Conservation (phyloP, 2,329 filamentous ascomycete species). For the Arthrinium puccinioides region DNA sequence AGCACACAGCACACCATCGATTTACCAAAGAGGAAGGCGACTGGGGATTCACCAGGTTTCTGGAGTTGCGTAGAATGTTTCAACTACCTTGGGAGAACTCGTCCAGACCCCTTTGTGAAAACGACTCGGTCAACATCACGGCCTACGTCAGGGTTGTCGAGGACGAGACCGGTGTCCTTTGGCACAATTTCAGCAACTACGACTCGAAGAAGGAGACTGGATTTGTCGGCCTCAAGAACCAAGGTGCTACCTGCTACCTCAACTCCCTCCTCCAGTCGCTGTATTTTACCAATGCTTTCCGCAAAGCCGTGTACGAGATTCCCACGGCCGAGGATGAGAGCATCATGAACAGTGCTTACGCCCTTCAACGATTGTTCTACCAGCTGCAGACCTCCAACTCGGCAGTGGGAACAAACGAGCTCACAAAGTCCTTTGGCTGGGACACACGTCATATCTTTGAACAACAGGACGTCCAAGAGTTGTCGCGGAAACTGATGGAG, state of each 20-base stretch:
- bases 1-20: slow-evolving; percentile 84
- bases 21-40: slow-evolving; percentile 96
- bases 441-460: slow-evolving; percentile 97
- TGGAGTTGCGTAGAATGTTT: slow-evolving; percentile 81
- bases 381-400: slow-evolving; percentile 79
- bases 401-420: slow-evolving; percentile 83
- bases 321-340: slow-evolving; percentile 81
- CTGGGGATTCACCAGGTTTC: slow-evolving; percentile 97
- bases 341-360: slow-evolving; percentile 83
- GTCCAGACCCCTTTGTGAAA: slow-evolving; percentile 65
- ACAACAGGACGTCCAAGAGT: slow-evolving; percentile 95
- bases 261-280: slow-evolving; percentile 80
- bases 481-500: slow-evolving; percentile 96
- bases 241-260: slow-evolving; percentile 86
- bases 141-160: slow-evolving; percentile 77
- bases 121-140: slow-evolving; percentile 71
- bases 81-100: slow-evolving; percentile 66
- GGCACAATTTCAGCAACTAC: slow-evolving; percentile 90
- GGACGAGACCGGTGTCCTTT: slow-evolving; percentile 81
- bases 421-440: slow-evolving; percentile 97
- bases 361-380: slow-evolving; percentile 89
- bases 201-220: slow-evolving; percentile 99
- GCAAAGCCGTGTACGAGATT: slow-evolving; percentile 96
- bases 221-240: slow-evolving; percentile 93
- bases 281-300: slow-evolving; percentile 87